A percentile compares a stretch with the other conserved stretches of the same genome.
phyloP scores from a whole-genome alignment of 2,329 filamentous ascomycete genomes.

The Trematosphaeria pertusa region DNA sequence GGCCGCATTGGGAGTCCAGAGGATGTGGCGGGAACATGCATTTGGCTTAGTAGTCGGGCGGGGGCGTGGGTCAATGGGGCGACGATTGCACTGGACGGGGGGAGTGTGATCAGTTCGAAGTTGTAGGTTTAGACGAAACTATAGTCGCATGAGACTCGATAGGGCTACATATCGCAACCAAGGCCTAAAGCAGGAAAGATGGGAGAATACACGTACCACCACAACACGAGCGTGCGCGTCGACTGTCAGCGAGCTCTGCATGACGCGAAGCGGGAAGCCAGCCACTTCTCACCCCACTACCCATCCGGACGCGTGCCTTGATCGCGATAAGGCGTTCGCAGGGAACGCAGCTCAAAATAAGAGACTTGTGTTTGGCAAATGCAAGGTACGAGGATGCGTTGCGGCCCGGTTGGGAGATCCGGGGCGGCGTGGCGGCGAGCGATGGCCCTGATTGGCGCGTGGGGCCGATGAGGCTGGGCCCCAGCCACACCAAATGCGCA shows the following conservation, averaged over 20 bases:
- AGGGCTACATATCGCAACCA: too few relatives aligned
- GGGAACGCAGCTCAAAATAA: slow-evolving; percentile 8
- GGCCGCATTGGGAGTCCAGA: slow-evolving; percentile 70
- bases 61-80: slow-evolving; percentile 58
- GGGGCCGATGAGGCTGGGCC: slow-evolving; percentile 23
- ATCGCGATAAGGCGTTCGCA: slow-evolving; percentile 20
- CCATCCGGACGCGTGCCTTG: neutral
- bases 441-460: slow-evolving; percentile 16
- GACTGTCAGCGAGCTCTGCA: too few relatives aligned
- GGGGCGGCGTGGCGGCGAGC: slow-evolving; percentile 1
- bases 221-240: too few relatives aligned
- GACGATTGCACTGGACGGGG: slow-evolving; percentile 52
- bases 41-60: slow-evolving; percentile 73
- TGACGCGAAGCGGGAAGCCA: too few relatives aligned
- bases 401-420: slow-evolving; percentile 8
- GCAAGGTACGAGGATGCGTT: slow-evolving; percentile 21
- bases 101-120: slow-evolving; percentile 47
- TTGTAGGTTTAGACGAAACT: too few relatives aligned
- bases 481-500: slow-evolving; percentile 29
- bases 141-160: too few relatives aligned
- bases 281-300: neutral
- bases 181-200: too few relatives aligned
- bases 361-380: slow-evolving; percentile 14
- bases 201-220: too few relatives aligned
- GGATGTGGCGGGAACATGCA: slow-evolving; percentile 74